Base-by-base conservation (phyloP, 2,329 filamentous ascomycete genomes). In the Aspergillus sp. region DNA sequence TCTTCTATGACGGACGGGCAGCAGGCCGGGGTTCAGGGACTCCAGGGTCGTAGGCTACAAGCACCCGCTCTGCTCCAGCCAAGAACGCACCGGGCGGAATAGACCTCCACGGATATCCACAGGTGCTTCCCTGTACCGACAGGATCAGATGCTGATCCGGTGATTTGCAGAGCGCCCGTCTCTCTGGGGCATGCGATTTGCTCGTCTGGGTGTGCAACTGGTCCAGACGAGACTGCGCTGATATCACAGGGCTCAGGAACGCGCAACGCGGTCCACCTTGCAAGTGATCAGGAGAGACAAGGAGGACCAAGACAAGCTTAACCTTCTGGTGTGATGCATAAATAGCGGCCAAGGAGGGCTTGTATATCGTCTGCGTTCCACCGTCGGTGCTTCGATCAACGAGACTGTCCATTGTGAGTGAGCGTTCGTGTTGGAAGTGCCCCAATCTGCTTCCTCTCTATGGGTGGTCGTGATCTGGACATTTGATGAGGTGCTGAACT, bases 211-310 rank as follows among this genome's bases (percentile, higher is more conserved):
- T 11, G 35, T 17, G 35, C 35, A n/a, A 38, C 35, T 56, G 58
- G 20, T 19, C 45, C 51, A 13, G 32, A 14, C 20, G 32, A 47
- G 16, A 32, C 33, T 45, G 45, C 38, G 19, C 45, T 56, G 52
- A 53, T 54, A 57, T 57, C 58, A 54, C 51, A 53, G 43, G 49
- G 43, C 45, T 41, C 42, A 44, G 33, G 40, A 61, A 61, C 56
- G 35, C 59, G 57, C 59, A 61, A 61, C 50, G 53, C 52, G 33
- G 59, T 43, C 58, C 57, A 59, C 57, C 47, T n/a, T 35, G n/a
- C 19, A 51, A 50, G 47, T 47, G 49, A 48, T 53, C 53, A 58
- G 49, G 52, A 45, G 50, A 44, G 20, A 43, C 2, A 45, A 55
- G 40, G 1, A 42, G 19, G 19, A 17, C 40, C 40, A 42, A 42